Evolutionary conservation across 495 filamentous ascomycete species (phyloP), one percentile per base, ranked within the genome.

Genomic region (Xylaria nigripes): DNA sequence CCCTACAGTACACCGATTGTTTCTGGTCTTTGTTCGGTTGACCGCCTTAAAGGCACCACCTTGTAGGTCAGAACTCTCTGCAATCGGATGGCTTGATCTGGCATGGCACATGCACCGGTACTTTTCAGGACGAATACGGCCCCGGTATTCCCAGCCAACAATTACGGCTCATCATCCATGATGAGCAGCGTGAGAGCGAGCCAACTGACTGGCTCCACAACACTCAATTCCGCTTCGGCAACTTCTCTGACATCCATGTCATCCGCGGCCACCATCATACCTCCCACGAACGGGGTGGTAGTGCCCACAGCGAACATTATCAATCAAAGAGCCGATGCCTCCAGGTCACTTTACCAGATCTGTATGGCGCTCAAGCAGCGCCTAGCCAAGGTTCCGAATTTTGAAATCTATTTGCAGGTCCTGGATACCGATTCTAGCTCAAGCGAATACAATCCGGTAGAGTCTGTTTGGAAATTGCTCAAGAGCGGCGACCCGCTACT

Each of bases 271-370:
- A 74, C 72, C 12, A 60, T 71, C 24, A 49, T 69, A 15, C 61
- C 71, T 3, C 27, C 62, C 15, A 75, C 75, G 57, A 79, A 78
- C 57, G 82, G 77, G 48, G 79, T 36, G 13, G 32, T 90, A 53
- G 68, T 82, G 51, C 83, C 87, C 32, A 86, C 85, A 61, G 79
- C 87, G 68, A 95, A 91, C 66, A 94, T 98, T 70, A 94, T 97
- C 75, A 98, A 97, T 70, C 86, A 87, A 64, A 84, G 81, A 55
- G 94, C 90, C 68, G 91, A 93, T 65, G 86, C 89, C 58, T 85
- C 85, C 50, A 79, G 83, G 43, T 95, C 90, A 19, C 82, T 98
- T 27, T 98, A 94, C 64, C 93, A 97, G 70, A 95, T 91, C 67
- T 96, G 94, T 69, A 78, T 93, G 51, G 81, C 84, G 53, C 73